Percentiles rank a stretch among this genome's conserved stretches.
These are phyloP conservation scores for Aspergillus sp. DNA, from an alignment of 2,329 filamentous ascomycete species.

Conservation along the genomic window DNA sequence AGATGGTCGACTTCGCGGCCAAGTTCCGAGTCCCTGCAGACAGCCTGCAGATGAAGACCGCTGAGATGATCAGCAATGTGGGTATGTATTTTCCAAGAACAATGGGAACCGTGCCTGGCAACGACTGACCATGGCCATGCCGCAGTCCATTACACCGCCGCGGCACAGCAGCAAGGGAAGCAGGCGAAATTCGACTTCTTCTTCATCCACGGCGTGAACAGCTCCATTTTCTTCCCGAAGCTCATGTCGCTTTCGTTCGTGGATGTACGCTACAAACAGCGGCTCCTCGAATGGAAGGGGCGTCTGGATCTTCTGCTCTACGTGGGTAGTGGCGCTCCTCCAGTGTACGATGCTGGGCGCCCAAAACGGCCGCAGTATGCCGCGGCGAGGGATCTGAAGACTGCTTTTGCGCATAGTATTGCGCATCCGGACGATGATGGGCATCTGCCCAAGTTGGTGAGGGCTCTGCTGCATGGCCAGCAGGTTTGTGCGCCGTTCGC, in stretches of 20 bases:
- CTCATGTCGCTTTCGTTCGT: conserved; percentile 62
- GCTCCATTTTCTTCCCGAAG: conserved; percentile 67
- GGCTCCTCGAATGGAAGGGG: conserved; percentile 79
- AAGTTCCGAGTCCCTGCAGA: conserved; percentile 57
- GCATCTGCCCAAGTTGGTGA: conserved; percentile 72
- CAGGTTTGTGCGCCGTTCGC: conserved; percentile 42
- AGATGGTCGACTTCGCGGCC: conserved; percentile 61
- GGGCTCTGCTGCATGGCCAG: conserved; percentile 67
- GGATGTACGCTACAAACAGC: conserved; percentile 61
- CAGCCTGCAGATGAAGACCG: conserved; percentile 56
- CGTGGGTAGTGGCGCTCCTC: conserved; percentile 62
- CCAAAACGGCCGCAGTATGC: conserved; percentile 60
- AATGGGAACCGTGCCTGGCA: neutral
- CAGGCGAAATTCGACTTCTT: conserved; percentile 78
- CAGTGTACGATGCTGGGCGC: conserved; percentile 46
- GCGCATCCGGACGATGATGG: conserved; percentile 65
- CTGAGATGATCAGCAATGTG: conserved; percentile 68
- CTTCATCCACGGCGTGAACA: conserved; percentile 73
- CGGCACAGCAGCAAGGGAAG: conserved; percentile 64
- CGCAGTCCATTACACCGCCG: conserved; percentile 54
- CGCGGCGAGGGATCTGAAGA: conserved; percentile 50
- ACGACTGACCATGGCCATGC: neutral
- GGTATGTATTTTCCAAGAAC: conserved; percentile 33
- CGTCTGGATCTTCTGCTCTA: conserved; percentile 73
- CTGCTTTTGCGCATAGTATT: conserved; percentile 46